These are phyloP conservation scores for Kluyveromyces marxianus DNA, from an alignment of 1,139 yeast species.

Conservation along the genomic window DNA sequence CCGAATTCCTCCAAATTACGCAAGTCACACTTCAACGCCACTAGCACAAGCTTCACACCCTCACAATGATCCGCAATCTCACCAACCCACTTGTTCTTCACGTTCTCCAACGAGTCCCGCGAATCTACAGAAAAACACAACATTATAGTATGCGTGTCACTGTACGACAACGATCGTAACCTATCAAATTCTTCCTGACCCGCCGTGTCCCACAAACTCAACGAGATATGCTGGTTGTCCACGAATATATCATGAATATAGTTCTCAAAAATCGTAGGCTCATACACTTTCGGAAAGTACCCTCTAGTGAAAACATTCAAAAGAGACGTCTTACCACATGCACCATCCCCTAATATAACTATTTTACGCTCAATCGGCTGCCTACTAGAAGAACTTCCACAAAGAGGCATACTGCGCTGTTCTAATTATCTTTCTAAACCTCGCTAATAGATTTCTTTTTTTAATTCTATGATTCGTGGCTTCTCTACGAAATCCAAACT, in stretches of 20 bases:
- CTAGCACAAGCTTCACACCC: constrained; percentile 88
- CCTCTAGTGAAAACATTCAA: constrained; percentile 95
- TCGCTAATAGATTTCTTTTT: background rate
- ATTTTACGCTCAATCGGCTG: constrained; percentile 72
- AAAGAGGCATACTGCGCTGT: constrained; percentile 13
- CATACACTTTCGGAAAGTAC: constrained; percentile 96
- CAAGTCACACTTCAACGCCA: constrained; percentile 90
- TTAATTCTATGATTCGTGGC: no score
- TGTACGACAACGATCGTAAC: constrained; percentile 78
- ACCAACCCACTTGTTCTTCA: constrained; percentile 92
- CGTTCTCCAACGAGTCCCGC: constrained; percentile 88
- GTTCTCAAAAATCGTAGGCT: constrained; percentile 96
- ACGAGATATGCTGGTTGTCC: constrained; percentile 86
- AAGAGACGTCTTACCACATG: constrained; percentile 86
- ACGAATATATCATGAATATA: constrained; percentile 95
- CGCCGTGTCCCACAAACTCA: constrained; percentile 97
- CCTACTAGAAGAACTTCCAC: constrained; percentile 27
- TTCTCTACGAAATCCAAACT: no score
- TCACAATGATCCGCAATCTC: constrained; percentile 96
- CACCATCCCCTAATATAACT: constrained; percentile 97
- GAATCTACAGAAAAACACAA: constrained; percentile 93
- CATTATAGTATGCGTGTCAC: constrained; percentile 96
- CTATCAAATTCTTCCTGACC: constrained; percentile 98
- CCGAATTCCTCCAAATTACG: constrained; percentile 45
- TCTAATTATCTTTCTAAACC: background rate